phyloP scores from a whole-genome alignment of 1,284 basidiomycete species.

The Agaricales sp. region DNA sequence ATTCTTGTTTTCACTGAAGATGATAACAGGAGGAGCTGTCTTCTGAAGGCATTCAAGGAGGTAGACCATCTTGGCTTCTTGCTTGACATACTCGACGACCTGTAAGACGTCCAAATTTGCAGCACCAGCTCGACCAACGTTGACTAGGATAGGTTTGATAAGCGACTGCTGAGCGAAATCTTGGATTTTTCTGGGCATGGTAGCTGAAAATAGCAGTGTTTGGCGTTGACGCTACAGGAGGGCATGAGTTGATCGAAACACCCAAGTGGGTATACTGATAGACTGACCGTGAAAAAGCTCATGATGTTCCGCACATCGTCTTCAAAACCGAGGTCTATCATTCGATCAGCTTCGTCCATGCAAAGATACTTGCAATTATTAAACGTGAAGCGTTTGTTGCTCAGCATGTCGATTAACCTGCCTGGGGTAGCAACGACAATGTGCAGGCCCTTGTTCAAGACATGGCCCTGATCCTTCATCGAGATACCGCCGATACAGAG shows the following conservation, averaged over 20 bases:
- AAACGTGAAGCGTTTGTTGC: constrained; percentile 87
- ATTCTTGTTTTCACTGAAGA: constrained; percentile 99
- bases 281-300: constrained; percentile 87
- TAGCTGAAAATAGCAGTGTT: constrained; percentile 95
- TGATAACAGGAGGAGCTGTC: constrained; percentile 95
- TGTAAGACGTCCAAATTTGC: constrained; percentile 96
- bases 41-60: constrained; percentile 96
- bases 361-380: constrained; percentile 92
- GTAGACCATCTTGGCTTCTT: constrained; percentile 99
- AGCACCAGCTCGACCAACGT: constrained; percentile 96
- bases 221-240: constrained; percentile 78
- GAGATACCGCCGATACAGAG: constrained; percentile 97
- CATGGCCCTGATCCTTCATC: constrained; percentile 93
- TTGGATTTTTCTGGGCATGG: constrained; percentile 98
- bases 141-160: constrained; percentile 88
- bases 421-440: constrained; percentile 96
- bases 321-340: constrained; percentile 99
- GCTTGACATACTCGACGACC: constrained; percentile 97
- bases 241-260: too few species aligned
- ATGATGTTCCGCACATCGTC: constrained; percentile 98
- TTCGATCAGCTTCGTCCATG: constrained; percentile 98
- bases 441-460: constrained; percentile 85
- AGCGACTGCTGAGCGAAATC: constrained; percentile 96
- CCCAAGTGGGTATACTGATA: too few species aligned
- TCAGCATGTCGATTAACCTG: constrained; percentile 93